Evolutionary conservation across 495 filamentous ascomycete species (phyloP).

Genomic region (Neurospora tetraspora): DNA sequence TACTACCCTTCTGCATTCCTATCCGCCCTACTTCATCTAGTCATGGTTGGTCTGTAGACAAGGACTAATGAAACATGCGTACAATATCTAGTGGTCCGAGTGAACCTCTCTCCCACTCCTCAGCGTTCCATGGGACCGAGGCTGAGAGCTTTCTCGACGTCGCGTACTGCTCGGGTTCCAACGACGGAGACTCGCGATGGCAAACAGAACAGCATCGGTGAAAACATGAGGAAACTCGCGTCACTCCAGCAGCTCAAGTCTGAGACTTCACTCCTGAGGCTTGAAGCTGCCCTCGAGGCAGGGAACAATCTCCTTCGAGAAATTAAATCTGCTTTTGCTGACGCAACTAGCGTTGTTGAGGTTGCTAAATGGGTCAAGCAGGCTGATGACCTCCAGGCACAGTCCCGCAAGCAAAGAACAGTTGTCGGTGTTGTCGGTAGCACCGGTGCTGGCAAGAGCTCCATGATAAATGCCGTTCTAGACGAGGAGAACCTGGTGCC

Average conservation of each 20-base stretch:
- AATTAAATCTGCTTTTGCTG: conserved; percentile 7
- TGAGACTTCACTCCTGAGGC: conserved; percentile 7
- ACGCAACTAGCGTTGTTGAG: conserved; percentile 3
- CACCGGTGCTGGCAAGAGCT: conserved; percentile 51
- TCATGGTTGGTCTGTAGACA: neutral
- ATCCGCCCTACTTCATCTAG: neutral
- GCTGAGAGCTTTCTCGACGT: neutral
- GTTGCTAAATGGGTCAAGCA: conserved; percentile 30
- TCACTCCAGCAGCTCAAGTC: neutral
- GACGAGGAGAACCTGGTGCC: conserved; percentile 40
- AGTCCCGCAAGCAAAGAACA: conserved; percentile 16
- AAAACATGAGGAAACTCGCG: neutral
- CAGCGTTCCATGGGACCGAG: neutral
- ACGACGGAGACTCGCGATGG: neutral
- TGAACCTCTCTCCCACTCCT: neutral
- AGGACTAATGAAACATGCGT: neutral
- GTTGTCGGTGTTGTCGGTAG: conserved; percentile 49
- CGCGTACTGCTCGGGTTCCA: neutral
- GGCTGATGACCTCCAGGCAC: conserved; percentile 22
- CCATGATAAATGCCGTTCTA: conserved; percentile 49
- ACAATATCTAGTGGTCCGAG: neutral
- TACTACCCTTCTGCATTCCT: neutral
- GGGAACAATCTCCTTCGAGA: conserved; percentile 13
- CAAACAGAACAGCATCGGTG: neutral
- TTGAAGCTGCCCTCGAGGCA: conserved; percentile 15